phyloP scores from a whole-genome alignment of 2,329 filamentous ascomycete species.

The Cladosporium austrohemisphaericum region DNA sequence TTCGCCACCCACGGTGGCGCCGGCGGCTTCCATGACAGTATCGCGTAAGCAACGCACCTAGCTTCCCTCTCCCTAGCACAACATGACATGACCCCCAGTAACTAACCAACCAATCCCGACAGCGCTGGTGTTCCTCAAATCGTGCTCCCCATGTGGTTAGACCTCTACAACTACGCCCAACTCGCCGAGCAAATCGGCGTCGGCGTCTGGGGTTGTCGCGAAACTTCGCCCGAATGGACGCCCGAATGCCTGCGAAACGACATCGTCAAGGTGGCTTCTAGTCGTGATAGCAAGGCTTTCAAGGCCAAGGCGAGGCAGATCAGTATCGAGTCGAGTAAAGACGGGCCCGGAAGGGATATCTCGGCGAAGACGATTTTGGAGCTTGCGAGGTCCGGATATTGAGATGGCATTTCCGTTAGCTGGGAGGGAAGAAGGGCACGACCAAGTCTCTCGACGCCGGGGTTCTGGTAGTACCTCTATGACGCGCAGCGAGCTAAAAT shows the following conservation, averaged over 20 bases:
- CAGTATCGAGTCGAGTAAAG: background rate
- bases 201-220: conserved; percentile 7
- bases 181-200: conserved; percentile 9
- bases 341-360: conserved; percentile 5
- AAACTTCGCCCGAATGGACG: conserved; percentile 10
- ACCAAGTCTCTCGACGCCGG: background rate
- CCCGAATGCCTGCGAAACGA: conserved; percentile 1
- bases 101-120: background rate
- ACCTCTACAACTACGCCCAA: conserved; percentile 10
- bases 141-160: conserved; percentile 4
- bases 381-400: conserved; percentile 7
- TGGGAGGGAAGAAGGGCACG: too few species aligned
- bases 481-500: too few species aligned
- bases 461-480: too few species aligned
- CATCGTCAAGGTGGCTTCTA: background rate
- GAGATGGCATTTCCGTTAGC: too few species aligned
- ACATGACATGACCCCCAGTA: background rate
- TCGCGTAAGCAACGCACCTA: conserved; percentile 9
- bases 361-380: background rate
- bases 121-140: conserved; percentile 11
- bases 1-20: conserved; percentile 8
- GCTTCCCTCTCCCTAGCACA: too few species aligned
- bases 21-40: conserved; percentile 5
- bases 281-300: background rate
- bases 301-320: background rate